Base-by-base conservation (phyloP, 2,329 filamentous ascomycete species). In the Curvularia eragrostidis region DNA sequence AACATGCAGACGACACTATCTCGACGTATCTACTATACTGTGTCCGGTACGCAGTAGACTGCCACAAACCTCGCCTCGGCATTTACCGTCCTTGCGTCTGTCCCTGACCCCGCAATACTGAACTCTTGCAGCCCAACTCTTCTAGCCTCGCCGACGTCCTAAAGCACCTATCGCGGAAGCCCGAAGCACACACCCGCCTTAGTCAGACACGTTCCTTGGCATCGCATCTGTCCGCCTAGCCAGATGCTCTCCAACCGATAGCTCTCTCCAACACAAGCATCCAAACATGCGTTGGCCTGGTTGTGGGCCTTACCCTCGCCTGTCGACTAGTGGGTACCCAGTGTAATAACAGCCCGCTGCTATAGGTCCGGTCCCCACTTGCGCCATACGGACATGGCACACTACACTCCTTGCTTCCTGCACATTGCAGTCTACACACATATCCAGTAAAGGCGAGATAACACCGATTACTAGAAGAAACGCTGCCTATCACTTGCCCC, bases 341-440 rank as follows among this genome's bases (percentile, higher is more conserved):
- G 30, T 52, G 54, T 57, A 54, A 60, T 58, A 60, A 49, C 58
- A 60, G 28, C 38, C 50, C 50, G 36, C 50, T 56, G 26, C 43
- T 57, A 54, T 58, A 54, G 28, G 15, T 24, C 39, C 23, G 15
- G 10, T 44, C 10, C 42, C 26, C 30, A 7, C 42, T 19, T 46
- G 44, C 44, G 24, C 30, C 36, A 51, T 54, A 47, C 44, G n/a
- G 50, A 18, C 49, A 53, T 28, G 8, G 26, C 8, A 13, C 32
- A 34, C 50, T 39, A 36, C 44, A 43, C 24, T 30, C 30, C 54
- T 30, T 54, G 54, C 39, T 57, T 57, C 41, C 38, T 42, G 41
- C 43, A 18, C 38, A 48, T 57, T 23, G 26, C 43, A 21, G 36
- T 21, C 32, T 12, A 28, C 26, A 24, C 30, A 30, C 21, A 15